Percentiles rank a stretch among this genome's conserved stretches.
Evolutionary conservation across 257 asterid genomes (phyloP).

Genomic region (Ajuga chamaepitys): DNA sequence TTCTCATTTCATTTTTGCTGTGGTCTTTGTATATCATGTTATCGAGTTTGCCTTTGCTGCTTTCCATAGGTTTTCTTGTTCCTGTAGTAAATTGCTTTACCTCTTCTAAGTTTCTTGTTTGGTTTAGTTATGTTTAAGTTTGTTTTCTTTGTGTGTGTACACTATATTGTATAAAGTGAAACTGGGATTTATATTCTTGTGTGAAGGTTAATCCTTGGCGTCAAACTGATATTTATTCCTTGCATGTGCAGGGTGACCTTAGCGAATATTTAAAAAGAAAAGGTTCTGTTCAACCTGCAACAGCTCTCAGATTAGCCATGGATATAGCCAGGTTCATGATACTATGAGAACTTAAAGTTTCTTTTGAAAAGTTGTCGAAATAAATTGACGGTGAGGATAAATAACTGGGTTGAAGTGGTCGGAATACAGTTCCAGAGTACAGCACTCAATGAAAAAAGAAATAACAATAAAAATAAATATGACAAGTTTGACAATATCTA

Average conservation of each 20-base stretch:
- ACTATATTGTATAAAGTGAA: background rate
- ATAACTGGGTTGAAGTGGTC: background rate
- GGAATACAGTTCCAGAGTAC: background rate
- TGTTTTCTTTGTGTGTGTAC: background rate
- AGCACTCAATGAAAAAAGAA: background rate
- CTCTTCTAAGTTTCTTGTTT: background rate
- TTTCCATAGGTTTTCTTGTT: background rate
- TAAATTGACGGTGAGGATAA: background rate
- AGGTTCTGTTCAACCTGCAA: conserved; percentile 71
- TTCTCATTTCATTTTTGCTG: background rate
- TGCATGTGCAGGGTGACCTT: conserved; percentile 65
- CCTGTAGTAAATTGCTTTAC: background rate
- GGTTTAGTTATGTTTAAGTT: background rate
- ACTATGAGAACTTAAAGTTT: background rate
- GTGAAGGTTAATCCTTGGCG: conserved; percentile 1
- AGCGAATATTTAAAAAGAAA: conserved; percentile 48
- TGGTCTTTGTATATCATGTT: background rate
- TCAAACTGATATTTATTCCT: conserved; percentile 1
- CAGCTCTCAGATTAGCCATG: conserved; percentile 83
- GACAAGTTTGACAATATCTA: background rate
- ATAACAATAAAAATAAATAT: background rate
- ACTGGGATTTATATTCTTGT: background rate
- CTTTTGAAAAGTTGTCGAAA: background rate
- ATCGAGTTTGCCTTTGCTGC: background rate
- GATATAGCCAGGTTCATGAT: conserved; percentile 77